Conservation (phyloP, 805 yeast genomes). For the Lachancea waltii region DNA sequence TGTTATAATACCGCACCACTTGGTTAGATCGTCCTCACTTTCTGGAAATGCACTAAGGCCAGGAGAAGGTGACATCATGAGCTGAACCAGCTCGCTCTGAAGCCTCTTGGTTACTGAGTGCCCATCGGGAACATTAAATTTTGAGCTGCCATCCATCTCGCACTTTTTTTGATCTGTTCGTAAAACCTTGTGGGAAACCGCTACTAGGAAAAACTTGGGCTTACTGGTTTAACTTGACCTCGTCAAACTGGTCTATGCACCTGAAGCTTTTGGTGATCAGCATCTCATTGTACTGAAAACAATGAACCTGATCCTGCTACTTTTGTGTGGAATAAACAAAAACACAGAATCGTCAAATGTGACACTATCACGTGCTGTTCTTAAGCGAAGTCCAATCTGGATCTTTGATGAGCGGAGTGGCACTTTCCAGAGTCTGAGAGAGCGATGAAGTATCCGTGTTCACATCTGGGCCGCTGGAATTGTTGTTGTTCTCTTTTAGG, state of each 20-base stretch:
- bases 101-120: constrained; percentile 46
- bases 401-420: constrained; percentile 3
- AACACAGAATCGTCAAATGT: background rate
- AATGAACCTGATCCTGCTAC: too few species aligned
- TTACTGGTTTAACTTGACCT: too few species aligned
- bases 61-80: constrained; percentile 44
- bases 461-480: too few species aligned
- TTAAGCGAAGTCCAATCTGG: constrained; percentile 8
- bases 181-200: too few species aligned
- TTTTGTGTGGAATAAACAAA: background rate
- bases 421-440: too few species aligned
- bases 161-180: too few species aligned
- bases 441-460: too few species aligned
- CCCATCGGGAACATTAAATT: constrained; percentile 30
- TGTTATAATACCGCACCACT: constrained; percentile 52
- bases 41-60: constrained; percentile 52
- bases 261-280: too few species aligned
- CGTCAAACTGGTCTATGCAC: too few species aligned
- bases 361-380: constrained; percentile 1
- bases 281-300: too few species aligned
- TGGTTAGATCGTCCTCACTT: constrained; percentile 44
- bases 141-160: constrained; percentile 7
- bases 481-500: too few species aligned
- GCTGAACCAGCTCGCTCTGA: constrained; percentile 46
- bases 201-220: too few species aligned